Conservation (phyloP, 371 early-diverging fungal genomes). For the Mortierella sp. region DNA sequence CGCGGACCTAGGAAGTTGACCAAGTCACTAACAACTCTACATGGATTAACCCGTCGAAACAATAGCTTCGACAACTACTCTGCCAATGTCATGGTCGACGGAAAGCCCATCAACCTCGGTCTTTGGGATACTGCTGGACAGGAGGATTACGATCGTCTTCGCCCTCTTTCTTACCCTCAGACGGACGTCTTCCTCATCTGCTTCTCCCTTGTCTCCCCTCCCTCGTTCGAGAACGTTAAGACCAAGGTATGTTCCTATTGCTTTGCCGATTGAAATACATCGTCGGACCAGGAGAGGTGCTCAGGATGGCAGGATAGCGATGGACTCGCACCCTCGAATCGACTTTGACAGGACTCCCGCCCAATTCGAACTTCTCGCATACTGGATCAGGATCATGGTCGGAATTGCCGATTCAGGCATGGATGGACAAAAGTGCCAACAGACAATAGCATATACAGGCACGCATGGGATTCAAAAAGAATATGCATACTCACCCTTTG, state of each 20-base stretch:
- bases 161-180: conserved; percentile 96
- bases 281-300: too few species aligned
- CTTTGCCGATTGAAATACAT: not conserved
- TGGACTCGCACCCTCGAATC: too few species aligned
- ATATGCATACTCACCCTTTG: not conserved
- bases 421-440: too few species aligned
- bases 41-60: not conserved
- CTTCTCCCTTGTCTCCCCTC: conserved; percentile 90
- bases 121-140: conserved; percentile 99
- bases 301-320: too few species aligned
- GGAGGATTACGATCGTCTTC: conserved; percentile 97
- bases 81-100: conserved; percentile 95
- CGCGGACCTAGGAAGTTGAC: not conserved
- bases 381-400: too few species aligned
- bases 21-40: not conserved
- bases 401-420: too few species aligned
- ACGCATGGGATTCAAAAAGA: too few species aligned
- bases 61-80: conserved; percentile 96
- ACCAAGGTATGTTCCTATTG: conserved; percentile 75
- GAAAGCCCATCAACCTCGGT: conserved; percentile 93
- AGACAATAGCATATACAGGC: too few species aligned
- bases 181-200: conserved; percentile 94
- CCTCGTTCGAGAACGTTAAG: conserved; percentile 93
- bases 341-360: too few species aligned
- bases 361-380: too few species aligned